Conservation (phyloP, 129 eudicot genomes). For the Escallonia herrerae region DNA sequence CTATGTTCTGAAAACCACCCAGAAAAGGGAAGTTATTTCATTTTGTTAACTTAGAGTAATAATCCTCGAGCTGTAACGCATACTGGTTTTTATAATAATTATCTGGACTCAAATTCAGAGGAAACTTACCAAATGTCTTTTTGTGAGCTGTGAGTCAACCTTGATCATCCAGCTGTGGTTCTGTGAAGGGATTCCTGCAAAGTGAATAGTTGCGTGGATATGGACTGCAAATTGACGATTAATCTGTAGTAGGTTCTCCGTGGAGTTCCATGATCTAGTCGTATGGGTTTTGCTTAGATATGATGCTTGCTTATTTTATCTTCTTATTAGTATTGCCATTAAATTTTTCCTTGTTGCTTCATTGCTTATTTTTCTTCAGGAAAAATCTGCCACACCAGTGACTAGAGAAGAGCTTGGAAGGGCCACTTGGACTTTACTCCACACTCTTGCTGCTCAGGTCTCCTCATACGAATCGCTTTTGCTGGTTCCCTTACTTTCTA, state of each 20-base stretch:
- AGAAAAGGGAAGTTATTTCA: too few species aligned
- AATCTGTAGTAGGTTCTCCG: too few species aligned
- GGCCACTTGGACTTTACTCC: conserved; percentile 98
- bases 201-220: too few species aligned
- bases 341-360: conserved; percentile 3
- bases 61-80: background rate
- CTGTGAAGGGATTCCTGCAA: too few species aligned
- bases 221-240: too few species aligned
- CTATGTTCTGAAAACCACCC: background rate
- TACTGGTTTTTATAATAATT: background rate
- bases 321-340: background rate
- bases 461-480: conserved; percentile 1
- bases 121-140: background rate
- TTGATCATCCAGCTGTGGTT: background rate
- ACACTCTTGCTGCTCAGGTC: conserved; percentile 99
- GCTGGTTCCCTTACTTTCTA: background rate
- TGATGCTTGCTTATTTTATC: background rate
- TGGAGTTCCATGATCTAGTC: too few species aligned
- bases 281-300: too few species aligned
- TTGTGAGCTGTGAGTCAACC: background rate
- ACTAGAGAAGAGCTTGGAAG: conserved; percentile 95
- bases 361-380: conserved; percentile 29
- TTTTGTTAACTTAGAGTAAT: background rate
- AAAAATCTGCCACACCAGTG: conserved; percentile 44
- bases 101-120: background rate